These are phyloP conservation scores for Mycena kentingensis DNA, from an alignment of 768 basidiomycete genomes.

Conservation along the genomic window DNA sequence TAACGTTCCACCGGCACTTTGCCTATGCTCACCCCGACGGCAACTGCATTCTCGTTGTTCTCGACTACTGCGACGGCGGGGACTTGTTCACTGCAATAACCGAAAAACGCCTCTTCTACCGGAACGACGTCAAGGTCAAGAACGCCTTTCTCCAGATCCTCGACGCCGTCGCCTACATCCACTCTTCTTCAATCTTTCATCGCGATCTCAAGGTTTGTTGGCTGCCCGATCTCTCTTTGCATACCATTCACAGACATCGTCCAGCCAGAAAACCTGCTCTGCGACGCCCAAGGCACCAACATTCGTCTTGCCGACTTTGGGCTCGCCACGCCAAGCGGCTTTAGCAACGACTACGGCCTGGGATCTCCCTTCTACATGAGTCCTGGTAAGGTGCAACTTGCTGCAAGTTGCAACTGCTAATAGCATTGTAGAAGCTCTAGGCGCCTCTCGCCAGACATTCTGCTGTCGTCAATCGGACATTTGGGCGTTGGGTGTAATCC, in stretches of 20 bases:
- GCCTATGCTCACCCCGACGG: too few species aligned
- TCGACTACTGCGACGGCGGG: conserved; percentile 58
- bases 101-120: conserved; percentile 50
- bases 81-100: conserved; percentile 78
- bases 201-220: conserved; percentile 55
- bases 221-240: neutral
- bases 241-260: neutral
- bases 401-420: too few species aligned
- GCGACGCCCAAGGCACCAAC: conserved; percentile 49
- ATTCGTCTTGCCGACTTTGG: conserved; percentile 82
- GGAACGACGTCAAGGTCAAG: conserved; percentile 64
- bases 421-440: conserved; percentile 53
- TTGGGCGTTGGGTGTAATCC: conserved; percentile 83
- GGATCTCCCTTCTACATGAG: conserved; percentile 71
- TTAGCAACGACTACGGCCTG: conserved; percentile 54
- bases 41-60: conserved; percentile 64
- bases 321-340: conserved; percentile 50
- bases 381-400: conserved; percentile 71
- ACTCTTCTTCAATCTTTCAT: conserved; percentile 71
- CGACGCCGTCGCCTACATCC: conserved; percentile 77
- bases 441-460: conserved; percentile 49
- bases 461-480: conserved; percentile 67
- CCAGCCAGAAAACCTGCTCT: conserved; percentile 83
- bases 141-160: conserved; percentile 75
- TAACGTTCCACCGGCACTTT: conserved; percentile 67